Evolutionary conservation across 495 filamentous ascomycete genomes (phyloP), one percentile per base, ranked within the genome.

Genomic region (Tuber indicum): DNA sequence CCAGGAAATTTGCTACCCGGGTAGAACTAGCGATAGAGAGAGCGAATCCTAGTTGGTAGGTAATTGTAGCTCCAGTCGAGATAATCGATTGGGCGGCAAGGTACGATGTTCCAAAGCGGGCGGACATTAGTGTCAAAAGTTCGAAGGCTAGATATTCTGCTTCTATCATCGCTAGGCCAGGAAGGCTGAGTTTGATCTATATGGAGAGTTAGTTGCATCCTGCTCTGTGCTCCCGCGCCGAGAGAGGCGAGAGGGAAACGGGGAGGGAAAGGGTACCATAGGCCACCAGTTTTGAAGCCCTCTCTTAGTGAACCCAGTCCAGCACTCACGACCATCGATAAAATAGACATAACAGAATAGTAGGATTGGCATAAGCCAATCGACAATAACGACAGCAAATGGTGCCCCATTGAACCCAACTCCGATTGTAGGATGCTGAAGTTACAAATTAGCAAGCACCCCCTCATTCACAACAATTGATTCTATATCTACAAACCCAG

Each of bases 121-220:
- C 90, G 0, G 91, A 89, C 10, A 89, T 88, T 19, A 96, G 86
- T 0, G 92, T 94, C 70, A 96, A 84, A 58, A 94, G 87, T 70
- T 94, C 93, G 79, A 96, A 94, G 26, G 93, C 93, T 8, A 97
- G 88, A 84, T 90, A 95, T 83, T 97, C 95, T 10, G 94, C 94
- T 83, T 96, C 91, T 1, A 98, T 92, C 93, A 97, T 97, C 66
- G 96, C 84, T 82, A 97, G 89, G 5, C 94, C 94, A 0, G 91
- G 94, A 26, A 97, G 84, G 0, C 94, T 93, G 23, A 98, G 90
- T 73, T 88, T 86, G 81, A 98, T 88, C 94, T 82, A 26, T 39
- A 96, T 96, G 1, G 92, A 92, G 8, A 82, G 81, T 85, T 71
- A 43, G 10, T 71, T 39, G 58, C 26, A 66, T 70, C 46, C 36